Base-by-base conservation (phyloP, 306 rosid species). In the Citrullus colocynthis region DNA sequence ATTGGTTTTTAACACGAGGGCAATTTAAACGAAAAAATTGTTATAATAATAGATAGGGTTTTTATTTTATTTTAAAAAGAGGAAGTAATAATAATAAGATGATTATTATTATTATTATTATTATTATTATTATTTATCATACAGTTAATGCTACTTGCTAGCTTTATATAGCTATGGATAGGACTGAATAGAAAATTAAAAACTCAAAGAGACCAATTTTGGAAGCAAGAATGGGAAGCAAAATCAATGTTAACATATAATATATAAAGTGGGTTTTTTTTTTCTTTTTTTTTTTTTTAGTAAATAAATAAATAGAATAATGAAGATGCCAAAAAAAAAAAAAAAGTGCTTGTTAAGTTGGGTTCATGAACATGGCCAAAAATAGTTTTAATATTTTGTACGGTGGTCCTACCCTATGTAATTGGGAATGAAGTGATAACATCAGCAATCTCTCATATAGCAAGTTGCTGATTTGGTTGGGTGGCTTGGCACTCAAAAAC, bases 361-460 rank as follows among this genome's bases (percentile, higher is more conserved):
- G 70, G 76, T 72, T 72, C 76, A 72, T 72, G 76, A 72, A 72
- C 42, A 48, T 72, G 59, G 20, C 39, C 21, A 7, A 48, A 72
- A 21, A 6, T 72, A 12, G 13, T 28, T 14, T 28, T 2, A 24
- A 52, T 52, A 52, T 72, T 48, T 49, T 16, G 1, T 15, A 16
- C 28, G 3, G 59, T 49, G 58, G 76, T 72, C 58, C 76, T 41
- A 60, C 49, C 58, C 76, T 41, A 30, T 72, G 11, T 28, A 71
- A 48, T 72, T n/a, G 59, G 59, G 54, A 42, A 62, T 28, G 42
- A 71, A 13, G 17, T 67, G 52, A 64, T 64, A 0, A 14, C 71
- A 37, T 64, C 48, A 64, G 41, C 28, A 20, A 18, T 61, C 66
- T 36, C 24, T 37, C 0, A 52, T 52, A 52, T 28, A 30, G 16